phyloP scores from a whole-genome alignment of 139 green algal genomes.

The Auxenochlorella pyrenoidosa region DNA sequence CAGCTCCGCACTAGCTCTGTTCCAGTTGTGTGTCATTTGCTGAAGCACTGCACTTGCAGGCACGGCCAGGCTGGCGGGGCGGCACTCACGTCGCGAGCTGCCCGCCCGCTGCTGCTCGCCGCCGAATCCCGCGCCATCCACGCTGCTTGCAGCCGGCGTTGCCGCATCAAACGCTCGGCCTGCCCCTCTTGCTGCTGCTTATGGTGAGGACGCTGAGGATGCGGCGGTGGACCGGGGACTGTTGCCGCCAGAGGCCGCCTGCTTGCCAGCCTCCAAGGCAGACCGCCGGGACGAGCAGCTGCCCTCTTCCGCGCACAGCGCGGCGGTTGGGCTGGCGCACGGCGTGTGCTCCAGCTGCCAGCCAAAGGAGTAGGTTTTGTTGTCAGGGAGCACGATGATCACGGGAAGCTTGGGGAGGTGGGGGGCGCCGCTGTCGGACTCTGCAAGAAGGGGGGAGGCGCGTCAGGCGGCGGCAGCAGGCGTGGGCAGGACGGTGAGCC shows the following conservation, averaged over 20 bases:
- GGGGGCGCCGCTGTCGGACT: too few species aligned
- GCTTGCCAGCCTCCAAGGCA: neutral
- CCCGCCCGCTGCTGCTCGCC: neutral
- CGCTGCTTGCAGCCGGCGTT: neutral
- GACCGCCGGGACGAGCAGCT: neutral
- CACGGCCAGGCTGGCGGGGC: neutral
- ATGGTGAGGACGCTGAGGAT: neutral
- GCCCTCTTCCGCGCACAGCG: neutral
- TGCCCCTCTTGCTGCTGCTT: neutral
- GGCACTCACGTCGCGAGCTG: neutral
- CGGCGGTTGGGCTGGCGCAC: neutral
- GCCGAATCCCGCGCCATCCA: neutral
- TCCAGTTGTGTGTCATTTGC: neutral
- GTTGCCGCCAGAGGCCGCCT: neutral
- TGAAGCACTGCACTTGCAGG: neutral
- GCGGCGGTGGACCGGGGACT: neutral
- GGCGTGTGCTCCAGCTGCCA: neutral
- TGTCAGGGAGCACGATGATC: neutral
- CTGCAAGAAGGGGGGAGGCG: too few species aligned
- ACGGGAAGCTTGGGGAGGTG: neutral
- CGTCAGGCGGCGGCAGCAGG: too few species aligned
- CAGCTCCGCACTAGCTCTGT: neutral
- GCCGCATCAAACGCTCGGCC: too few species aligned
- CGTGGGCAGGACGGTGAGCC: too few species aligned
- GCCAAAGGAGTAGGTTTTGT: neutral